A percentile compares a stretch with the other conserved stretches of the same genome.
phyloP scores from a whole-genome alignment of 148 eudicot species.

The Amaranthus palmeri region DNA sequence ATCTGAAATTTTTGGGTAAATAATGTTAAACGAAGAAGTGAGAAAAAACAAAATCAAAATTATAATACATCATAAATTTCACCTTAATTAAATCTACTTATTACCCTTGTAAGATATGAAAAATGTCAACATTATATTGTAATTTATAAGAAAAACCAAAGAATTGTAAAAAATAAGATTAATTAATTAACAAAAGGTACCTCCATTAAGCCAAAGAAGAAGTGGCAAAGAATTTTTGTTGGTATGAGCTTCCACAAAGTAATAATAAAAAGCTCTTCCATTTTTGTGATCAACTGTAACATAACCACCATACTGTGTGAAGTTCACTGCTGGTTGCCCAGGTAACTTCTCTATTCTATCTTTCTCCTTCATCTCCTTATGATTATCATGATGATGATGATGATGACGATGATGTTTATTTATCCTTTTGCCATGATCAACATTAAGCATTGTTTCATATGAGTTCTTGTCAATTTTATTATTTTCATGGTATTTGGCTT shows the following conservation, averaged over 20 bases:
- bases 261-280: conserved; percentile 53
- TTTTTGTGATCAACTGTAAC: conserved; percentile 40
- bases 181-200: conserved; percentile 28
- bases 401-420: neutral
- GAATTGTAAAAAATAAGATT: neutral
- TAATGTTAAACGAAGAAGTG: no score
- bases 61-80: no score
- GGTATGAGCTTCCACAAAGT: conserved; percentile 47
- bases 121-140: no score
- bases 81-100: no score
- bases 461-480: conserved; percentile 8
- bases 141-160: no score
- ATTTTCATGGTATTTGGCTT: conserved; percentile 16
- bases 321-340: conserved; percentile 50
- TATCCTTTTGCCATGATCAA: neutral
- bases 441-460: conserved; percentile 6
- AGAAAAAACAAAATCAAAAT: no score
- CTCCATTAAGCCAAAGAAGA: conserved; percentile 91
- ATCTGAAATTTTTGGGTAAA: no score
- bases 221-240: conserved; percentile 40
- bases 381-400: neutral
- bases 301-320: conserved; percentile 65
- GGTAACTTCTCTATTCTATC: conserved; percentile 49
- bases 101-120: no score
- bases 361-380: conserved; percentile 24